Conservation (phyloP, 345 rosid genomes). For the Citrus sp. region DNA sequence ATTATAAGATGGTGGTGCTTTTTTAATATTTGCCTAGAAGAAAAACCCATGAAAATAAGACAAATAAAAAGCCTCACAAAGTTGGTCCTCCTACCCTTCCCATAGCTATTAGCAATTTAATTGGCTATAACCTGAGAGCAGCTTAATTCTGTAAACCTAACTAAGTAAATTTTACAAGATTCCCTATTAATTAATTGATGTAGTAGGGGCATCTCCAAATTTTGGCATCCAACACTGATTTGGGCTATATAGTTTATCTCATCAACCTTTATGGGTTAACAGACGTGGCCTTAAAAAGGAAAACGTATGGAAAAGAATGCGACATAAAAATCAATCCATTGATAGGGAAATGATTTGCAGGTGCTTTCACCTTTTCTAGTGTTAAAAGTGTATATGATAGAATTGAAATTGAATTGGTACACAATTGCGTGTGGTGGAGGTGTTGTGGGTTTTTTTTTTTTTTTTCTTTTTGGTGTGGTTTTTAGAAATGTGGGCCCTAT, state of each 20-base stretch:
- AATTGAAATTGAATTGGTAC: constrained; percentile 1
- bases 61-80: not conserved
- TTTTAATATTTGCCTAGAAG: not conserved
- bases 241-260: not conserved
- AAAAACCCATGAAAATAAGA: not conserved
- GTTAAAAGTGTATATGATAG: constrained; percentile 27
- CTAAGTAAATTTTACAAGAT: constrained; percentile 10
- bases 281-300: not conserved
- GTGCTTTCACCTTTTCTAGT: constrained; percentile 22
- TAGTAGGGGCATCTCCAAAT: constrained; percentile 19
- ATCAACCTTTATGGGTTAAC: not conserved
- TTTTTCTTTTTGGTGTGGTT: not conserved
- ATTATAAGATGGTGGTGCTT: not conserved
- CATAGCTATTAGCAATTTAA: not conserved
- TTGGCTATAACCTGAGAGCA: not conserved
- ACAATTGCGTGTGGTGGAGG: constrained; percentile 17
- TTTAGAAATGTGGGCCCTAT: constrained; percentile 39
- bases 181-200: constrained; percentile 9
- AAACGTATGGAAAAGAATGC: constrained; percentile 11
- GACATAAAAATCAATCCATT: constrained; percentile 19
- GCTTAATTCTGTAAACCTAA: constrained; percentile 4
- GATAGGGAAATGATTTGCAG: constrained; percentile 25
- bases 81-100: not conserved
- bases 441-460: not conserved
- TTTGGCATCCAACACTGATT: constrained; percentile 17